Evolutionary conservation across 2,329 filamentous ascomycete species (phyloP).

Genomic region (Aspergillus tubingensis): DNA sequence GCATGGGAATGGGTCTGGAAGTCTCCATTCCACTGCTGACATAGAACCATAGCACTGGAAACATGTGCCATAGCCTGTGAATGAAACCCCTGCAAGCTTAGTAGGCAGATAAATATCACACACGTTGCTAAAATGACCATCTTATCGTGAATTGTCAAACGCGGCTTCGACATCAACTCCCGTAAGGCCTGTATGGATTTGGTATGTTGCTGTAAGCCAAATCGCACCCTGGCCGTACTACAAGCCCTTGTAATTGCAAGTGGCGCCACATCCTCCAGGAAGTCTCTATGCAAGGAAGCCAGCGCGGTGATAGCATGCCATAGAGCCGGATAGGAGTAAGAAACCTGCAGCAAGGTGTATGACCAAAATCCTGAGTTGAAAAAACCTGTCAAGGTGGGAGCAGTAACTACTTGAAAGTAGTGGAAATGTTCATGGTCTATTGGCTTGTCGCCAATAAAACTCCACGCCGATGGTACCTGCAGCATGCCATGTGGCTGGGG

Average conservation of each 20-base stretch:
- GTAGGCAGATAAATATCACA: conserved; percentile 1
- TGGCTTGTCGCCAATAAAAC: not conserved
- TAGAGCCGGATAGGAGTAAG: conserved; percentile 2
- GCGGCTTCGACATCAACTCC: not conserved
- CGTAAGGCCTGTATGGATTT: not conserved
- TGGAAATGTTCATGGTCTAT: not conserved
- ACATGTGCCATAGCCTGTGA: conserved; percentile 3
- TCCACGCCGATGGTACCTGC: not conserved
- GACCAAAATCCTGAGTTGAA: not conserved
- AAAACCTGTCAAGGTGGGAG: not conserved
- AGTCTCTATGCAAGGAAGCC: conserved; percentile 6
- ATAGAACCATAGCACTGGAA: not conserved
- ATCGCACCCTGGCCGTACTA: not conserved
- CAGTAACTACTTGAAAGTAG: not conserved
- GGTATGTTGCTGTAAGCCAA: not conserved
- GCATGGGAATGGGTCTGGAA: not conserved
- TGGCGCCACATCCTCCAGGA: not conserved
- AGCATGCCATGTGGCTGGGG: not conserved
- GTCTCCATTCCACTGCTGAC: not conserved
- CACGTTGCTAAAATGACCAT: not conserved
- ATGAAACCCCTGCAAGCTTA: not conserved
- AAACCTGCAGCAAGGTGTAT: not conserved
- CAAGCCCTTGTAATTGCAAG: not conserved
- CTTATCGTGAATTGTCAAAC: not conserved
- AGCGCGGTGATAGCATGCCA: conserved; percentile 6